Percentiles rank a stretch among this genome's conserved stretches.
Conservation (phyloP, 352 stramenopile genomes). For the Phytophthora sp. region DNA sequence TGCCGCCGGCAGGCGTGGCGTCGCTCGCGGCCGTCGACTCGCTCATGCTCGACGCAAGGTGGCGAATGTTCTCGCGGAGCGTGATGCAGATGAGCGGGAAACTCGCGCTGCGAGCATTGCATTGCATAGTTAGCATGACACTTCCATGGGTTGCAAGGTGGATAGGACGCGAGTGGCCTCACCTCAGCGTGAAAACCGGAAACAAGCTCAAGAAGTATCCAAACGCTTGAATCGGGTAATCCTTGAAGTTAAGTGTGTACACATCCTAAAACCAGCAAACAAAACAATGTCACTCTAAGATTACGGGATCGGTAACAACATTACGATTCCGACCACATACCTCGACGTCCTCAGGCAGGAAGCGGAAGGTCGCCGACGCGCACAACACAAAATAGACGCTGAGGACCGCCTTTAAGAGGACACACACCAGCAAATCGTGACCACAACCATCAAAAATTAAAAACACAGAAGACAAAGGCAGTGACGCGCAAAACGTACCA, state of each 20-base stretch:
- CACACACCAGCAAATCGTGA: constrained; percentile 3
- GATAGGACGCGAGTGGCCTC: constrained; percentile 12
- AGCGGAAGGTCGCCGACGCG: constrained; percentile 80
- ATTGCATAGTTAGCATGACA: constrained; percentile 19
- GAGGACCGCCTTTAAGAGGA: constrained; percentile 62
- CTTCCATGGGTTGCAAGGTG: background rate
- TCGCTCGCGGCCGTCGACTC: constrained; percentile 26
- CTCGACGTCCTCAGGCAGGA: constrained; percentile 78
- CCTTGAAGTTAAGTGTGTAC: constrained; percentile 91
- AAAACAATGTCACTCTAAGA: constrained; percentile 11
- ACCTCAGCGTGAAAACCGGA: constrained; percentile 88
- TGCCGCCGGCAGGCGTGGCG: constrained; percentile 19
- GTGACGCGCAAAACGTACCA: constrained; percentile 42
- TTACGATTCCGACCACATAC: constrained; percentile 35
- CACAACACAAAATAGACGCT: constrained; percentile 84
- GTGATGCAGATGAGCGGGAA: constrained; percentile 90
- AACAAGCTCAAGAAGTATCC: constrained; percentile 90
- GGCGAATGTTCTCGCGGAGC: constrained; percentile 82
- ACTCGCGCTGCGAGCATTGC: constrained; percentile 53
- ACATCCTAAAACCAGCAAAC: constrained; percentile 65
- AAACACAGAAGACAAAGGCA: background rate
- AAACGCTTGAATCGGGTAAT: constrained; percentile 76
- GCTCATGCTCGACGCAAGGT: constrained; percentile 61
- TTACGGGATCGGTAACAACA: constrained; percentile 10
- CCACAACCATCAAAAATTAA: constrained; percentile 9